Percentiles rank a stretch among this genome's conserved stretches.
Conservation (phyloP, 2,329 filamentous ascomycete species). For the Cladophialophora yegresii region DNA sequence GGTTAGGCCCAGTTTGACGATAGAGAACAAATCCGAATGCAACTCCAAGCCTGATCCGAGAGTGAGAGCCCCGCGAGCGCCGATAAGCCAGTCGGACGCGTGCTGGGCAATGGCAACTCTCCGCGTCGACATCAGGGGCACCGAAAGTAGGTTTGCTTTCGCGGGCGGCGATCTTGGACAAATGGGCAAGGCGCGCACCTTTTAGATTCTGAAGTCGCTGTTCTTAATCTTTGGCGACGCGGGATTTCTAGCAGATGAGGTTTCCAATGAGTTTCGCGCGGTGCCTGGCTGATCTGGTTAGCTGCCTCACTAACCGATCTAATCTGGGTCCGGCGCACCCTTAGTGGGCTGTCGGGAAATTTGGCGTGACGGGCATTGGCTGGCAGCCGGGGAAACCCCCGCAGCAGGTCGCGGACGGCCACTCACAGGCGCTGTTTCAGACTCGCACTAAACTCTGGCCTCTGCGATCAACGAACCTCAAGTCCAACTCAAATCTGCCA, state of each 20-base stretch:
- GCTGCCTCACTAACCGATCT: conserved; percentile 11
- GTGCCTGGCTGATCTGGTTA: conserved; percentile 17
- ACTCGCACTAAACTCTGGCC: conserved; percentile 7
- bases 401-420: neutral
- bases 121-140: conserved; percentile 19
- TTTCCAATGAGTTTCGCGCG: conserved; percentile 30
- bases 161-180: conserved; percentile 5
- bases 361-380: conserved; percentile 30
- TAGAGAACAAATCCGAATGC: conserved; percentile 4
- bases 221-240: conserved; percentile 13
- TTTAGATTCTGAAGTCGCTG: conserved; percentile 7
- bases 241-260: conserved; percentile 19
- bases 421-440: conserved; percentile 18
- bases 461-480: conserved; percentile 22
- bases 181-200: conserved; percentile 23
- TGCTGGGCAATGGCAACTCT: conserved; percentile 8
- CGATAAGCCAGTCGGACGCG: conserved; percentile 14
- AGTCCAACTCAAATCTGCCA: conserved; percentile 23
- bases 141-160: conserved; percentile 15
- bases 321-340: conserved; percentile 23
- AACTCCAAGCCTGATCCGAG: conserved; percentile 19
- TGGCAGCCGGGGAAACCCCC: neutral
- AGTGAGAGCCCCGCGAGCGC: conserved; percentile 1
- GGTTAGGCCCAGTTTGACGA: conserved; percentile 7
- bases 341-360: conserved; percentile 30